Evolutionary conservation across 2,329 filamentous ascomycete species (phyloP).

Genomic region (Pestalotiopsis sp.): DNA sequence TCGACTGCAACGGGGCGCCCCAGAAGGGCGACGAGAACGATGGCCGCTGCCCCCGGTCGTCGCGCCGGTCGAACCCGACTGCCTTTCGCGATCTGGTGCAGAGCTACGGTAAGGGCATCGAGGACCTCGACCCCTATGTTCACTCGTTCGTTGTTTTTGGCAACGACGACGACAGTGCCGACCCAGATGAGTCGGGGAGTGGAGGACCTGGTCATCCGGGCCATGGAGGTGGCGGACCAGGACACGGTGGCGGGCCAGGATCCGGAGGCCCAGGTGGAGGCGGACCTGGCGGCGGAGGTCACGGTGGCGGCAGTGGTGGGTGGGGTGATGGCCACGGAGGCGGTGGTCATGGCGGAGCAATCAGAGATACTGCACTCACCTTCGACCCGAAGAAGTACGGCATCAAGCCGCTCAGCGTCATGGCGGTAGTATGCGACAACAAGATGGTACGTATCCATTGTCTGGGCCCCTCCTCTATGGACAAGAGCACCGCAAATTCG

Average conservation of each 20-base stretch:
- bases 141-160: slow-evolving; percentile 59
- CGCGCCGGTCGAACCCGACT: slow-evolving; percentile 41
- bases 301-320: not conserved
- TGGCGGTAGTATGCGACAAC: slow-evolving; percentile 42
- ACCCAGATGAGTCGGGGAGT: not conserved
- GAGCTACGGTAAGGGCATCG: slow-evolving; percentile 36
- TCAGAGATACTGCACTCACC: slow-evolving; percentile 10
- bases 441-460: not conserved
- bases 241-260: not conserved
- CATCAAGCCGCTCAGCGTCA: slow-evolving; percentile 52
- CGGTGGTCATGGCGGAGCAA: not conserved
- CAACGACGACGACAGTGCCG: slow-evolving; percentile 39
- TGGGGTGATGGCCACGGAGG: not conserved
- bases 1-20: slow-evolving; percentile 46
- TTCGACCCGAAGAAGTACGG: slow-evolving; percentile 45
- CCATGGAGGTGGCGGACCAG: not conserved
- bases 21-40: not conserved
- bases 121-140: slow-evolving; percentile 52
- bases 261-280: not conserved
- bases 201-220: not conserved
- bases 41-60: not conserved
- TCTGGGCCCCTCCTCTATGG: not conserved
- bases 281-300: not conserved
- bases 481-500: too few species aligned
- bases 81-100: slow-evolving; percentile 42